Evolutionary conservation across 1,284 basidiomycete genomes (phyloP).

Genomic region (Singerocomus inundabilis): DNA sequence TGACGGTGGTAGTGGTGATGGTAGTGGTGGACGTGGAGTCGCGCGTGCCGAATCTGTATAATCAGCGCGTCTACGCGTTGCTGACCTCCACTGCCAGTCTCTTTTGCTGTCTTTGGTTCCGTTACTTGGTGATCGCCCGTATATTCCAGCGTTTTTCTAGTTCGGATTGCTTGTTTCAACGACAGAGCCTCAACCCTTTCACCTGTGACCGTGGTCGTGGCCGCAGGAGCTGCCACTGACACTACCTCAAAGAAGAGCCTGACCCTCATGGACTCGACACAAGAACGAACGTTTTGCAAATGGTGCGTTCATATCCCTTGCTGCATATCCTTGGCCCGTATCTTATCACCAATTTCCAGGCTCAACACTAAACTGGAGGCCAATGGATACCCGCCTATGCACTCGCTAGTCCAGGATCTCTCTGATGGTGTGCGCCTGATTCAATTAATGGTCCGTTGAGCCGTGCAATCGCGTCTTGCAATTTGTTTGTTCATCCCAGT

Average conservation of each 20-base stretch:
- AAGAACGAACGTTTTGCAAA: conserved; percentile 78
- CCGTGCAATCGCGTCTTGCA: not conserved
- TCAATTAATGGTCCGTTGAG: conserved; percentile 74
- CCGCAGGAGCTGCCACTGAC: not conserved
- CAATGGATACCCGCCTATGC: conserved; percentile 86
- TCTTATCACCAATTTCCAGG: conserved; percentile 44
- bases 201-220: not conserved
- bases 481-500: not conserved
- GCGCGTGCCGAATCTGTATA: conserved; percentile 18
- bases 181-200: not conserved
- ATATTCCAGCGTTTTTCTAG: not conserved
- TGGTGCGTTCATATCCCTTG: conserved; percentile 49
- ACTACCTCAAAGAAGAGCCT: not conserved
- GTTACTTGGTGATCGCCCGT: not conserved
- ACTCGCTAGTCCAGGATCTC: conserved; percentile 85
- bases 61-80: conserved; percentile 23
- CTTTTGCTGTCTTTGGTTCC: not conserved
- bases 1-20: too few relatives aligned
- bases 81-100: not conserved
- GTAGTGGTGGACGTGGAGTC: conserved; percentile 10
- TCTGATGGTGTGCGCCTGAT: conserved; percentile 95
- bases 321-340: not conserved
- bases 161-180: not conserved
- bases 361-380: conserved; percentile 93
- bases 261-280: conserved; percentile 32